Evolutionary conservation across 2,329 filamentous ascomycete genomes (phyloP).

Genomic region (Tolypocladium nubicola): DNA sequence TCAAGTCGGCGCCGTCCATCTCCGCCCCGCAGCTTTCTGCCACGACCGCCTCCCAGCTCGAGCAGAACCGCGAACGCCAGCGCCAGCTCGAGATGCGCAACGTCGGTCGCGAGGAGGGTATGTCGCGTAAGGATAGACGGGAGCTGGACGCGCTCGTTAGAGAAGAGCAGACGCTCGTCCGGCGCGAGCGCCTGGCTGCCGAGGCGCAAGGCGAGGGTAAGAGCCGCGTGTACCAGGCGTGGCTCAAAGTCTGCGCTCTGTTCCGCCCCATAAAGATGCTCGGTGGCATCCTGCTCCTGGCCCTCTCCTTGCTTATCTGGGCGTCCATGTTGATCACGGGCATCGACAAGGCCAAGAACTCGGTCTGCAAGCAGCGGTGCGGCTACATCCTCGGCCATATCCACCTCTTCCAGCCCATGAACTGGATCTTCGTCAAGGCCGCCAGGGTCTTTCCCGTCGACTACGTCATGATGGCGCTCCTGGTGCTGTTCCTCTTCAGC

Average conservation of each 20-base stretch:
- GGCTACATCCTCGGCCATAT: slow-evolving; percentile 83
- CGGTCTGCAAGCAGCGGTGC: slow-evolving; percentile 78
- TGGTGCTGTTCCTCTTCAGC: slow-evolving; percentile 81
- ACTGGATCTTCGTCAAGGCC: slow-evolving; percentile 69
- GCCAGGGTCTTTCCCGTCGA: slow-evolving; percentile 83
- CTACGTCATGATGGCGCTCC: slow-evolving; percentile 76
- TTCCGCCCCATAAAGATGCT: slow-evolving; percentile 84
- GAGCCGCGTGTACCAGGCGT: slow-evolving; percentile 60
- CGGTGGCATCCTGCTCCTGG: slow-evolving; percentile 67
- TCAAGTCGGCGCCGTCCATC: slow-evolving; percentile 82
- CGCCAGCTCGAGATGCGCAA: slow-evolving; percentile 82
- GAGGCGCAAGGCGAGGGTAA: slow-evolving; percentile 72
- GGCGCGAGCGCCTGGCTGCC: slow-evolving; percentile 76
- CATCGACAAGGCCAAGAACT: slow-evolving; percentile 95
- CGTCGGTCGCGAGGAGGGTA: slow-evolving; percentile 59
- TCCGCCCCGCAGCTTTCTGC: slow-evolving; percentile 71
- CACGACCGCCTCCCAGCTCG: slow-evolving; percentile 68
- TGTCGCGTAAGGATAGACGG: slow-evolving; percentile 76
- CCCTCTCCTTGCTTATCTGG: slow-evolving; percentile 68
- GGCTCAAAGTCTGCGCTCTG: slow-evolving; percentile 71
- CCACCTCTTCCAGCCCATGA: slow-evolving; percentile 90
- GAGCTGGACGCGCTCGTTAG: slow-evolving; percentile 80
- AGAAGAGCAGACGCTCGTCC: slow-evolving; percentile 85
- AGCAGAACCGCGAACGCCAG: slow-evolving; percentile 83
- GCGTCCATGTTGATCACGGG: slow-evolving; percentile 89